Base-by-base conservation (phyloP, 495 filamentous ascomycete genomes). In the Aspergillus sclerotiicarbonarius region DNA sequence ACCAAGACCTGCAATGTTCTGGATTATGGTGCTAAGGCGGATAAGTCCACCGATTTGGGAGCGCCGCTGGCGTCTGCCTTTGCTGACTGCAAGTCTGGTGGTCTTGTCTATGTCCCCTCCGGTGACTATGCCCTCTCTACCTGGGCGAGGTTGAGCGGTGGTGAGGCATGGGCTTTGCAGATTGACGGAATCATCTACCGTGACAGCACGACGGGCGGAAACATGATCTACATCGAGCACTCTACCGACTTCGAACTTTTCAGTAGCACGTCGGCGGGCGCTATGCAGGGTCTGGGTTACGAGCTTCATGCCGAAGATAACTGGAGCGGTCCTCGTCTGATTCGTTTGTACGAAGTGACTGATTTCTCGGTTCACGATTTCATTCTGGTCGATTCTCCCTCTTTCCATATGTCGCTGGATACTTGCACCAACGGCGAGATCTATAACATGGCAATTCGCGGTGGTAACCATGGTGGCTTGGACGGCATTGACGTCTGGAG, bases 371-470 rank as follows among this genome's bases (percentile, higher is more conserved):
- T 82, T 45, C 80, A 82, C 50, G 79, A 82, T 56, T 50, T 82
- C 46, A 67, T 68, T 25, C 67, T 84, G 8, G 74, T 82, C n/a
- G 81, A 84, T 65, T 66, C 80, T 1, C 79, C 79, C 16, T 60
- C 71, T 10, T 84, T 81, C 63, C 79, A 82, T 46, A 63, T 82
- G 20, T 67, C 71, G 0, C 55, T 82, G 43, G 78, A 82, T 61
- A 76, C 72, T 25, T 78, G 75, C 49, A 49, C 56, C 1, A 80
- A 80, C 56, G 76, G 76, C 7, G 77, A 81, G 59, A 68, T 78
- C 7, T 82, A 84, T 54, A 77, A 82, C 52, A 75, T 82, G 69
- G 76, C 77, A n/a, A 78, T 82, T 58, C 76, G 78, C 8, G 79
- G 81, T 32, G 76, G 68, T 15, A 70, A 81, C 49, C 58, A 67